These are phyloP conservation scores for Syzygium jambos DNA, from an alignment of 345 rosid genomes.

Conservation along the genomic window DNA sequence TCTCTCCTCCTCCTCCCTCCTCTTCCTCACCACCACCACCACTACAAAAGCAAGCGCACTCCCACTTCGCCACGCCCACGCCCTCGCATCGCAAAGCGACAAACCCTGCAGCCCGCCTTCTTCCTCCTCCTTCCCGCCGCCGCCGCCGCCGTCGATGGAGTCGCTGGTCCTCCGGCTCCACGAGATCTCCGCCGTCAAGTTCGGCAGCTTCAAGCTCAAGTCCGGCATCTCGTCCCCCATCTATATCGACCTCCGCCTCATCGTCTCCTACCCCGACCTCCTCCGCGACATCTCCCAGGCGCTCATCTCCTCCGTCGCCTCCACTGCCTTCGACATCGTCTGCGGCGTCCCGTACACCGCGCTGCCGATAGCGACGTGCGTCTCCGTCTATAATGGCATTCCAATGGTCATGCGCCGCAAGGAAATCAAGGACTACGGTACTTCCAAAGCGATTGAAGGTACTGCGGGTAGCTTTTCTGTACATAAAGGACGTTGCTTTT, in stretches of 20 bases:
- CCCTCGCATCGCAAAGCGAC: not conserved
- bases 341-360: conserved; percentile 99
- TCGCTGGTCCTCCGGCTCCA: conserved; percentile 77
- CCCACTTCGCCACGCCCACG: not conserved
- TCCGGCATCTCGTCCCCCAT: conserved; percentile 88
- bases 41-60: not conserved
- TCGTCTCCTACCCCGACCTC: conserved; percentile 75
- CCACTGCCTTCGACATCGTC: conserved; percentile 47
- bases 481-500: not conserved
- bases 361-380: conserved; percentile 81
- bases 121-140: not conserved
- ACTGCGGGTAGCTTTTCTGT: not conserved
- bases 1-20: not conserved
- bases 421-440: conserved; percentile 84
- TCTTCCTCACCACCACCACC: not conserved
- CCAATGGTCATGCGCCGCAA: conserved; percentile 97
- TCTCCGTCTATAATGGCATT: conserved; percentile 50
- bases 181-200: conserved; percentile 87
- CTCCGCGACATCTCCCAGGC: conserved; percentile 66
- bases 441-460: conserved; percentile 84
- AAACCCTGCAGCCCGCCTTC: not conserved
- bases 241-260: conserved; percentile 94
- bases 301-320: conserved; percentile 55
- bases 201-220: conserved; percentile 83
- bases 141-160: conserved; percentile 44